These are phyloP conservation scores for Arthroderma uncinatum DNA, from an alignment of 2,329 filamentous ascomycete genomes.

Conservation along the genomic window DNA sequence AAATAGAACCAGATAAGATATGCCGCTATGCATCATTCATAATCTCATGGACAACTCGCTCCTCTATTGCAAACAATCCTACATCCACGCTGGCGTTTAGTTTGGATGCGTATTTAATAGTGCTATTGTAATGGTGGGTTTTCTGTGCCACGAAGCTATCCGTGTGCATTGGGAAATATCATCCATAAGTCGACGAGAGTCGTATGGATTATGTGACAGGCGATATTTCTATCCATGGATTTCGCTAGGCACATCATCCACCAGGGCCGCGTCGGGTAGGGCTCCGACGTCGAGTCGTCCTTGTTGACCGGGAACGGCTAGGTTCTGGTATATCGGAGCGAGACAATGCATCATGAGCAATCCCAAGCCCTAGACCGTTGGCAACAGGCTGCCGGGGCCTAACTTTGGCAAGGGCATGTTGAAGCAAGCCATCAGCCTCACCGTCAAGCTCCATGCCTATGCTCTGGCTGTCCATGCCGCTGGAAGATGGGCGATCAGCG, in stretches of 20 bases:
- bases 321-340: constrained; percentile 6
- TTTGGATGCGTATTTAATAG: background rate
- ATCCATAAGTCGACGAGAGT: no score
- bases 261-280: constrained; percentile 8
- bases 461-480: constrained; percentile 21
- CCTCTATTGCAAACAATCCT: no score
- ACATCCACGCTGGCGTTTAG: background rate
- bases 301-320: constrained; percentile 9
- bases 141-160: background rate
- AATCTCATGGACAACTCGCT: background rate
- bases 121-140: background rate
- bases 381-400: constrained; percentile 4
- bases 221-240: background rate
- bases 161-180: no score
- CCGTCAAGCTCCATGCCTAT: constrained; percentile 35
- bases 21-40: background rate
- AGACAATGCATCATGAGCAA: background rate
- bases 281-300: constrained; percentile 10
- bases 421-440: constrained; percentile 33
- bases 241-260: constrained; percentile 3
- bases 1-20: background rate
- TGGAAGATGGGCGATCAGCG: constrained; percentile 20
- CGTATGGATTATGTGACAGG: no score
- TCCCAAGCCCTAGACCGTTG: background rate
- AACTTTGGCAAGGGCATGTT: constrained; percentile 27